Evolutionary conservation across 352 stramenopile species (phyloP).

Genomic region (Phytophthora syringae): DNA sequence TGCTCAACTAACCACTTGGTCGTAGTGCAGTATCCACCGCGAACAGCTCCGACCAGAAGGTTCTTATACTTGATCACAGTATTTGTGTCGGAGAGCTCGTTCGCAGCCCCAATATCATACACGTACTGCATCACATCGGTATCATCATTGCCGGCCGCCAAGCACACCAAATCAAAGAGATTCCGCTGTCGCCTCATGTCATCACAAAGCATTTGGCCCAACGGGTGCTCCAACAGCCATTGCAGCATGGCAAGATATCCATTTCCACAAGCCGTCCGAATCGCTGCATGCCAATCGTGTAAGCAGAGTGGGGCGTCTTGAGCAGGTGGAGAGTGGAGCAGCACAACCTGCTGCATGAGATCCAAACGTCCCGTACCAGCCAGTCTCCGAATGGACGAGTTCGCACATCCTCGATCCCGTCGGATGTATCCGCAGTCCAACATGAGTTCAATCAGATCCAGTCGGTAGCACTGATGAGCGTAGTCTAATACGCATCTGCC

Average conservation of each 20-base stretch:
- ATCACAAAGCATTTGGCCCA: neutral
- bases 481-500: slow-evolving; percentile 15
- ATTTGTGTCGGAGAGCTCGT: neutral
- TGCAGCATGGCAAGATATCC: neutral
- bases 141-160: neutral
- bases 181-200: neutral
- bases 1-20: slow-evolving; percentile 2
- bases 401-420: neutral
- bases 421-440: slow-evolving; percentile 15
- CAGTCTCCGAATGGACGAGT: slow-evolving; percentile 1
- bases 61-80: neutral
- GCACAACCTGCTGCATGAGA: slow-evolving; percentile 13
- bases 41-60: neutral
- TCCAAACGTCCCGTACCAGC: slow-evolving; percentile 7
- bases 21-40: neutral
- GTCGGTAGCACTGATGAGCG: neutral
- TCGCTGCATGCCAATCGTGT: neutral
- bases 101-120: neutral
- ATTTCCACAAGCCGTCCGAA: neutral
- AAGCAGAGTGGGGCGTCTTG: neutral
- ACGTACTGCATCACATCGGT: neutral
- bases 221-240: slow-evolving; percentile 13
- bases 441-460: slow-evolving; percentile 6
- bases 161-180: neutral
- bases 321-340: slow-evolving; percentile 5